Base-by-base conservation (phyloP, 805 yeast species). In the Saccharomycopsis sp. region DNA sequence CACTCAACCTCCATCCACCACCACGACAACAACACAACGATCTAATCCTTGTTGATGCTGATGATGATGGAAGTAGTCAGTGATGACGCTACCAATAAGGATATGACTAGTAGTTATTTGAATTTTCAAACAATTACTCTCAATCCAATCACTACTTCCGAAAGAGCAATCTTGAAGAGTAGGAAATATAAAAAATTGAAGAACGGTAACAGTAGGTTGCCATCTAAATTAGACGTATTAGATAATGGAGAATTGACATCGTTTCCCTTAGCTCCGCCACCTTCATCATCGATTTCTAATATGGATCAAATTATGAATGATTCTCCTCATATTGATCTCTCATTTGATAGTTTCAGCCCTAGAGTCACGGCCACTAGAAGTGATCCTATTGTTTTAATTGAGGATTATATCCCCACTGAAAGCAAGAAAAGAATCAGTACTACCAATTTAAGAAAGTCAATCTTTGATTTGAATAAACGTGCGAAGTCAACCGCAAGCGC, bases 391-490 rank as follows among this genome's bases (percentile, higher is more conserved):
- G 76, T 77, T 1, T 57, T 77, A 16, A 70, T 77, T 7, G 84
- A 77, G 53, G 84, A 77, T 53, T 77, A 77, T 55, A 65, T 77
- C 51, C 60, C 63, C 13, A 51, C 47, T 34, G 49, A 36, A 8
- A 41, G 53, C 7, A 54, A 57, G 43, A 56, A 58, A 41, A 58
- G 58, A 38, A 42, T 63, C 0, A 64, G 70, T 2, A 62, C 66
- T 0, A 38, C 54, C 11, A 68, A 65, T 41, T 47, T 68, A 24
- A 65, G 62, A 46, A 52, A 52, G 19, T 59, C 65, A 1, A 32
- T 66, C 21, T 19, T 50, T 33, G 36, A 40, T 35, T 41, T 34
- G 14, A 28, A 48, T n/a, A 50, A 53, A 19, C 8, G 26, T 13
- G 27, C 16, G 7, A 21, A 20, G 20, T 13, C 43, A 9, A n/a